Conservation (phyloP, 202 grass and related monocot species). For the Bolboschoenoplectus hybrid region DNA sequence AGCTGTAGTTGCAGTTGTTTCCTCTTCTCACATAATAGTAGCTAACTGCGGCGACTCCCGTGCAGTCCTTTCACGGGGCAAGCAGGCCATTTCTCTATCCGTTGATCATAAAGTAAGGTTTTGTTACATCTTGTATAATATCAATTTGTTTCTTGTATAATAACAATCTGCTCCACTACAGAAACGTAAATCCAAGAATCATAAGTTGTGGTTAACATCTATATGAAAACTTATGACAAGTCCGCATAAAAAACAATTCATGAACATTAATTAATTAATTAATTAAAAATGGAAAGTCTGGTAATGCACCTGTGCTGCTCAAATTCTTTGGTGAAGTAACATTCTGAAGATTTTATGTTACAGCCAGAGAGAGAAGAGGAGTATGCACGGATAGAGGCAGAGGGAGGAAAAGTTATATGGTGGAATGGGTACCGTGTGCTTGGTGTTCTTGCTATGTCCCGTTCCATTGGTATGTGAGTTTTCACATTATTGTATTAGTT, state of each 20-base stretch:
- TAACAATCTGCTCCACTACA: not conserved
- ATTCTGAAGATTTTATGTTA: constrained; percentile 11
- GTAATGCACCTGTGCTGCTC: not conserved
- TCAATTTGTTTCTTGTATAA: not conserved
- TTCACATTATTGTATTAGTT: not conserved
- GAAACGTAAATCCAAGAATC: not conserved
- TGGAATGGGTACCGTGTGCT: constrained; percentile 91
- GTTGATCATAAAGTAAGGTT: constrained; percentile 77
- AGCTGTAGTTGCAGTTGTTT: constrained; percentile 66
- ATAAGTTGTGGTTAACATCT: not conserved
- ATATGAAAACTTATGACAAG: not conserved
- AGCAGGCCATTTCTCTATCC: constrained; percentile 65
- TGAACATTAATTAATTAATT: not conserved
- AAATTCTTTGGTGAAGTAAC: not conserved
- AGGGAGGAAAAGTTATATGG: constrained; percentile 82
- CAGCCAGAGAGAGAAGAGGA: constrained; percentile 92
- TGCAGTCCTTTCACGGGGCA: constrained; percentile 79
- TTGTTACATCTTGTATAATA: not conserved
- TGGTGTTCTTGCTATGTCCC: constrained; percentile 92
- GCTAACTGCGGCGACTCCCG: constrained; percentile 89
- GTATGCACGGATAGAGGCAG: constrained; percentile 71
- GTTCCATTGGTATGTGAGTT: constrained; percentile 64
- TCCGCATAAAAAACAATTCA: not conserved
- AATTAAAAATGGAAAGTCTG: not conserved
- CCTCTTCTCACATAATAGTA: constrained; percentile 68